These are phyloP conservation scores for Rhizopus delemar DNA, from an alignment of 371 early-diverging fungal species.

Conservation along the genomic window DNA sequence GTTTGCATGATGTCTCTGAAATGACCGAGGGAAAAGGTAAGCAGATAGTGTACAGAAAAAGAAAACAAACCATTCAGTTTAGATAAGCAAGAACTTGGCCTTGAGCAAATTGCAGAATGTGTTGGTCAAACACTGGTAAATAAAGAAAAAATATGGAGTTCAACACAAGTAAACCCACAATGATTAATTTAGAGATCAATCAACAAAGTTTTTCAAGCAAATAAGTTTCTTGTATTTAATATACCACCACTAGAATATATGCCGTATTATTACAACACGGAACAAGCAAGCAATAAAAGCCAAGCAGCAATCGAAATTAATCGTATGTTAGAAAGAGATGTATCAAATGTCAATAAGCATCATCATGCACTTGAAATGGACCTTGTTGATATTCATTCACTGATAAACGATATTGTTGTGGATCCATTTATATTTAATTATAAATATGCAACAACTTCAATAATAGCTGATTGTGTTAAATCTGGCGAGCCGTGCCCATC, in stretches of 20 bases:
- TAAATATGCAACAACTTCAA: constrained; percentile 26
- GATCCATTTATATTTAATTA: constrained; percentile 39
- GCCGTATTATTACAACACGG: constrained; percentile 35
- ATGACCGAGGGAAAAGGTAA: constrained; percentile 23
- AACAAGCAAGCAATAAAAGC: constrained; percentile 13
- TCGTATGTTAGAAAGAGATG: constrained; percentile 27
- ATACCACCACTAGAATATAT: constrained; percentile 40
- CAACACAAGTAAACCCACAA: too few relatives aligned
- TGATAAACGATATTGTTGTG: constrained; percentile 33
- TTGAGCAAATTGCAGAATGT: constrained; percentile 29
- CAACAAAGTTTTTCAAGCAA: constrained; percentile 33
- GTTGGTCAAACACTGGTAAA: constrained; percentile 40
- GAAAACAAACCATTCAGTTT: background rate
- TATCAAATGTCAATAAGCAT: constrained; percentile 38
- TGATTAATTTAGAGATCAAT: constrained; percentile 22
- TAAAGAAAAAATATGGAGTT: too few relatives aligned
- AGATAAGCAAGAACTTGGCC: constrained; percentile 20
- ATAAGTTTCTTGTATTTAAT: constrained; percentile 41
- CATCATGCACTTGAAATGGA: constrained; percentile 41
- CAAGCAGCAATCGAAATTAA: constrained; percentile 38
- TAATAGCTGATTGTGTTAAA: constrained; percentile 29
- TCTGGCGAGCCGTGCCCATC: background rate
- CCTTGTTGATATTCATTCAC: constrained; percentile 33
- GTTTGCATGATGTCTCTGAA: constrained; percentile 35
- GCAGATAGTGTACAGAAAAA: background rate